Evolutionary conservation across 805 yeast species (phyloP), one percentile per base, ranked within the genome.

Genomic region (Lipomyces starkeyi): DNA sequence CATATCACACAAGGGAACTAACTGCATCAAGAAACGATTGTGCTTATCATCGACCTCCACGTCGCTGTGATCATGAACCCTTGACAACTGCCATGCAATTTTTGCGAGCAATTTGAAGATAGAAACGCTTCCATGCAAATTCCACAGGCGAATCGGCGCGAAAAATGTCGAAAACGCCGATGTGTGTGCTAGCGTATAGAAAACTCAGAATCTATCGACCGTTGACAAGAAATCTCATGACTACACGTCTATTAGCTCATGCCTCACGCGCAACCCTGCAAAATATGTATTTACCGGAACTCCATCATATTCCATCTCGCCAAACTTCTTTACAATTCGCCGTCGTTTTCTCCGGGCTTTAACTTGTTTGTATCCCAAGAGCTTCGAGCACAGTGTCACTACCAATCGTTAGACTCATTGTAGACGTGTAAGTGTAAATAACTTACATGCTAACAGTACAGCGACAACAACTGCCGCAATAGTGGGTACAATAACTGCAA

Each of bases 261-360:
- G n/a, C n/a, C n/a, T 43, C 22, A 6, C 43, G 22, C 49, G 20
- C 3, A 22, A 43, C n/a, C 9, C 8, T 17, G 22, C 8, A 56
- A 56, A 40, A 8, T 32, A 59, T 22, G 65, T 58, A 9, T 5
- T 43, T 53, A 53, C 56, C 56, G 72, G 72, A 47, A 69, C 72
- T 20, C 72, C 72, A n/a, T 69, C 71, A n/a, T 67, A 69, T 40
- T 69, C 72, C 56, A 57, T 58, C 37, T 67, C 72, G 3, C 58
- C 71, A 64, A 69, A 69, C 49, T 63, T 55, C 56, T 66, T 69
- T 9, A 67, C 68, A 13, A 52, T 22, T 9, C 72, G 55, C 37
- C 67, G 59, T 29, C 72, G 60, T 17, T 35, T 53, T 13, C 72
- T 32, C 7, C 71, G 62, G n/a, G 68, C 71, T 49, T 67, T 68